Conservation (phyloP, 2,329 filamentous ascomycete species). For the Pezicula neosporulosa region DNA sequence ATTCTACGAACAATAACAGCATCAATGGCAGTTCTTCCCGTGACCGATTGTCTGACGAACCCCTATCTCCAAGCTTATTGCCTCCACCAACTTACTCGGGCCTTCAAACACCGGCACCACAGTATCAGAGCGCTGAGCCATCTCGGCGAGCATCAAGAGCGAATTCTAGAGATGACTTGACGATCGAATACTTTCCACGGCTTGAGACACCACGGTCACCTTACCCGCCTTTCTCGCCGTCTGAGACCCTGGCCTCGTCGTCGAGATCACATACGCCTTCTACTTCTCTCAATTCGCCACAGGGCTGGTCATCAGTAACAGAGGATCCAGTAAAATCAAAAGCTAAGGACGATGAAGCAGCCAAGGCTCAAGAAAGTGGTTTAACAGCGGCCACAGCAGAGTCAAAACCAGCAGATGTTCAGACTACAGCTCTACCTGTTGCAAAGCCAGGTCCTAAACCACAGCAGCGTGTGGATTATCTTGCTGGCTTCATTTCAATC, state of each 20-base stretch:
- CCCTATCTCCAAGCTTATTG: not conserved
- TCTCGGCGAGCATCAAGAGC: not conserved
- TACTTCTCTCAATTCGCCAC: too few relatives aligned
- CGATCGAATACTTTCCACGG: conserved; percentile 1
- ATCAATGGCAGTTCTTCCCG: not conserved
- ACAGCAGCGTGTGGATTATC: conserved; percentile 38
- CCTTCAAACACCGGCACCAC: conserved; percentile 2
- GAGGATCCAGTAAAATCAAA: too few relatives aligned
- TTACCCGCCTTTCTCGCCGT: too few relatives aligned
- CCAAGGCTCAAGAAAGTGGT: too few relatives aligned
- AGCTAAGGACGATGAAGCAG: too few relatives aligned
- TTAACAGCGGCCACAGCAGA: conserved; percentile 4
- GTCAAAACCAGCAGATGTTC: conserved; percentile 29
- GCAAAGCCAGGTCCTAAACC: conserved; percentile 1
- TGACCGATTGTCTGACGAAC: not conserved
- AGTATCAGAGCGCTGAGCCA: conserved; percentile 2
- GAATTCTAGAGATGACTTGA: conserved; percentile 3
- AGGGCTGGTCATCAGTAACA: too few relatives aligned
- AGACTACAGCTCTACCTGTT: conserved; percentile 1
- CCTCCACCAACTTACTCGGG: conserved; percentile 5
- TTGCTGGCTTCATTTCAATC: conserved; percentile 41
- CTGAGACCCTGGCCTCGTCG: too few relatives aligned
- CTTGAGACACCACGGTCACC: not conserved
- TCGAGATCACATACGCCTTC: too few relatives aligned
- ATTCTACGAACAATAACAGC: not conserved